phyloP scores from a whole-genome alignment of 257 asterid genomes.

The Salvia rosmarinus region DNA sequence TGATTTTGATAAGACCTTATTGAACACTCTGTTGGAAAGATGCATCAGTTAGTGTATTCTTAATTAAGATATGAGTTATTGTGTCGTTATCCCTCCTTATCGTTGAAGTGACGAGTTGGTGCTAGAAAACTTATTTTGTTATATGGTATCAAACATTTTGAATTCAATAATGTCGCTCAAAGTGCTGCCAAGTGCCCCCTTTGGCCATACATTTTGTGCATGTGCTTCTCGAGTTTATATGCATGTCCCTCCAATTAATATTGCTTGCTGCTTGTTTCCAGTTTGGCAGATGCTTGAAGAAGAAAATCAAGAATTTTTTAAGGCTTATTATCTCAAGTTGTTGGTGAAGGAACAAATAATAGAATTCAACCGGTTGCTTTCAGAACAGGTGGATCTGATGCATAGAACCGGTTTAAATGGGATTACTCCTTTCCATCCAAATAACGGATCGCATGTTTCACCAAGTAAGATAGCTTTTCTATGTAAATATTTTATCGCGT shows the following conservation, averaged over 20 bases:
- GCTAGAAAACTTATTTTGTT: background rate
- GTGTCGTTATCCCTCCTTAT: background rate
- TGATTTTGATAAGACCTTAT: background rate
- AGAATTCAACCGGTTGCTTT: slow-evolving; percentile 81
- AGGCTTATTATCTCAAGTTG: slow-evolving; percentile 72
- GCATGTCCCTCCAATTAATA: slow-evolving; percentile 26
- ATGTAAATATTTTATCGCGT: background rate
- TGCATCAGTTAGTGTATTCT: background rate
- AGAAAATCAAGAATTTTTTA: slow-evolving; percentile 77
- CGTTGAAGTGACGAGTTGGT: background rate
- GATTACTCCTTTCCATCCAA: slow-evolving; percentile 52
- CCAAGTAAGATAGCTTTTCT: slow-evolving; percentile 57
- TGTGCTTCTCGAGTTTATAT: slow-evolving; percentile 5
- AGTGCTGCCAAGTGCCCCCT: slow-evolving; percentile 1
- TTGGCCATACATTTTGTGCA: background rate
- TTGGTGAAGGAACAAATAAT: slow-evolving; percentile 78
- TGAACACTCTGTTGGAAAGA: background rate
- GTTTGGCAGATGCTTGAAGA: slow-evolving; percentile 91
- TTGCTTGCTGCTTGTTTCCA: slow-evolving; percentile 42
- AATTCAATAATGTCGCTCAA: background rate
- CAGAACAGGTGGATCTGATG: slow-evolving; percentile 68
- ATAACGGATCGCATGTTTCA: slow-evolving; percentile 67
- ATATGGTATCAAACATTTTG: background rate
- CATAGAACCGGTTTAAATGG: slow-evolving; percentile 55
- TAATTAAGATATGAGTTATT: background rate